phyloP scores from a whole-genome alignment of 805 yeast species.

The Barnettozyma populi region DNA sequence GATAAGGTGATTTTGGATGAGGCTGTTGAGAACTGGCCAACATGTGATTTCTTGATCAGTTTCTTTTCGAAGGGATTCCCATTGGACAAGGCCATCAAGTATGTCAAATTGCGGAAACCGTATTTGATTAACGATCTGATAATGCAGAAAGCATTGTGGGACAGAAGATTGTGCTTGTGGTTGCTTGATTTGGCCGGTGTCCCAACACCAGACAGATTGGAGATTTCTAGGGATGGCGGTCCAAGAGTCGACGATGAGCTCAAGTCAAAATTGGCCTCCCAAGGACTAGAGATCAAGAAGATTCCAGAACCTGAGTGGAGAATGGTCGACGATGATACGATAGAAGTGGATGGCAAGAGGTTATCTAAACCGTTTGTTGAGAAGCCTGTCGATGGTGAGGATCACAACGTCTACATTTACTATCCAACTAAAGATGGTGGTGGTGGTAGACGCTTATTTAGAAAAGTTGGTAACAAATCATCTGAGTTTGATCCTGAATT shows the following conservation, averaged over 20 bases:
- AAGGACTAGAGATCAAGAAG: constrained; percentile 46
- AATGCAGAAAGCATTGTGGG: constrained; percentile 96
- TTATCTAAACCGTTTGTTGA: constrained; percentile 92
- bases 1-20: constrained; percentile 96
- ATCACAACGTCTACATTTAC: constrained; percentile 92
- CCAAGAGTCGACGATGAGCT: constrained; percentile 75
- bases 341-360: constrained; percentile 64
- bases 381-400: constrained; percentile 98
- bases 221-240: constrained; percentile 95
- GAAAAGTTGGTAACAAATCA: constrained; percentile 95
- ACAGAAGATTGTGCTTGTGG: constrained; percentile 79
- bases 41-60: constrained; percentile 90
- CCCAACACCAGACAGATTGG: constrained; percentile 83
- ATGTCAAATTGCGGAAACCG: constrained; percentile 86
- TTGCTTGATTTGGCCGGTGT: constrained; percentile 78
- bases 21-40: constrained; percentile 94
- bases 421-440: constrained; percentile 89
- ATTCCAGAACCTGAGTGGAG: constrained; percentile 70
- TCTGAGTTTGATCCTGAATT: constrained; percentile 90
- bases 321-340: constrained; percentile 85
- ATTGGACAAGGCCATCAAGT: constrained; percentile 86
- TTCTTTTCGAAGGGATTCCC: constrained; percentile 98
- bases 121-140: constrained; percentile 81
- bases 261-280: constrained; percentile 47
- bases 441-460: constrained; percentile 90